These are phyloP conservation scores for Dioscorea cayenensis DNA, from an alignment of 116 monocot genomes.

Conservation along the genomic window DNA sequence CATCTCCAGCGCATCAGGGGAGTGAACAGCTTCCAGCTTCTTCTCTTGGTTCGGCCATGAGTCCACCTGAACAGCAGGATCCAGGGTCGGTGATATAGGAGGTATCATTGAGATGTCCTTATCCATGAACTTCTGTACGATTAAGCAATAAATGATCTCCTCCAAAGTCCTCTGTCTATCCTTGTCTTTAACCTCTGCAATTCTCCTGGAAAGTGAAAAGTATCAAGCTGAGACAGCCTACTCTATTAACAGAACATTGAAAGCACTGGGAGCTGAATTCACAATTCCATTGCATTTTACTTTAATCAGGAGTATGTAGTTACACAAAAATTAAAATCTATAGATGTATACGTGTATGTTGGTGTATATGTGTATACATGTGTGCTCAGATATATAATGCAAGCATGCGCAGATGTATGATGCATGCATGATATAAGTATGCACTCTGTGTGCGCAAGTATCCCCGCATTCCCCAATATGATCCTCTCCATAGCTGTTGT, in stretches of 20 bases:
- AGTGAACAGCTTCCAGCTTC: constrained; percentile 70
- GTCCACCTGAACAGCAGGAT: constrained; percentile 39
- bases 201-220: constrained; percentile 52
- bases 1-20: constrained; percentile 82
- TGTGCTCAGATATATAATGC: no score
- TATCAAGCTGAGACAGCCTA: neutral
- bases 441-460: no score
- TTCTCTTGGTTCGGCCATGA: constrained; percentile 77
- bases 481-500: no score
- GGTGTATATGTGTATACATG: no score
- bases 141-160: constrained; percentile 84
- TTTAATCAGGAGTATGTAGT: no score
- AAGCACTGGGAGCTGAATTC: neutral
- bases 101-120: constrained; percentile 72
- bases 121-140: constrained; percentile 83
- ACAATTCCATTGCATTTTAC: no score
- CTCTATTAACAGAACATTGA: neutral
- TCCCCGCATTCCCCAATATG: no score
- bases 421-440: no score
- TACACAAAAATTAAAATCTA: no score
- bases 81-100: constrained; percentile 29
- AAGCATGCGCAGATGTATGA: no score
- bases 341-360: no score
- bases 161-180: constrained; percentile 67
- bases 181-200: constrained; percentile 82